Base-by-base conservation (phyloP, 164 flowering plant genomes). In the Aristolochia fimbriata region DNA sequence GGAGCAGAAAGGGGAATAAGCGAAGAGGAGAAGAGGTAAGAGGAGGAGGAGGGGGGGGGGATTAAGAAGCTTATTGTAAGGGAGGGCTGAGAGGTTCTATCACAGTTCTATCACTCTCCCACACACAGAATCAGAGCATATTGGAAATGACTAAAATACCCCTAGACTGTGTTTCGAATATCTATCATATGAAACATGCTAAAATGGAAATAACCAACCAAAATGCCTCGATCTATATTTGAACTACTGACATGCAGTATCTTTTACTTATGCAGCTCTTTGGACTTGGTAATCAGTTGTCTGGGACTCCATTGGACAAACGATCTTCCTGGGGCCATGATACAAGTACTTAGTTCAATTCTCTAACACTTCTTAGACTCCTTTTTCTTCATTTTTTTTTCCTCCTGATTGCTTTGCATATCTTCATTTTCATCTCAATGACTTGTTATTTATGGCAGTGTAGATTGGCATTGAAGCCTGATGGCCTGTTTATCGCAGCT, bases 291-390 rank as follows among this genome's bases (percentile, higher is more conserved):
- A 4, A 78, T 93, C 64, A 89, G 98, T 73, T 81, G 96, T 73
- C 82, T 93, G 84, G 97, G 97, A 31, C 90, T 92, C 46, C 98
- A 92, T 62, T 92, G 98, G 98, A 86, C 96, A 56, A 89, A 93
- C 77, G 98, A 93, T 86, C 92, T 93, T 70, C 97, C 97, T 13
- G 98, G 98, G 59, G 96, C 96, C 53, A 92, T 92, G 98, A 92
- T 89, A 68, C 96, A 91, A 83, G 96, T 84, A 64, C 45, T 54
- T 66, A 56, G 43, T 57, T 37, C 10, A 37, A 62, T 45, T 70
- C 16, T 49, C 33, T 33, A 50, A 19, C 30, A 47, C 22, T 51
- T 30, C 55, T 12, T 17, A 17, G 13, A 3, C 33, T 46, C 22
- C 49, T 16, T 16, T 23, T 27, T 47, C 9, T 63, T 30, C 17